Evolutionary conservation across 139 green algal species (phyloP).

Genomic region (Micromonas commoda): DNA sequence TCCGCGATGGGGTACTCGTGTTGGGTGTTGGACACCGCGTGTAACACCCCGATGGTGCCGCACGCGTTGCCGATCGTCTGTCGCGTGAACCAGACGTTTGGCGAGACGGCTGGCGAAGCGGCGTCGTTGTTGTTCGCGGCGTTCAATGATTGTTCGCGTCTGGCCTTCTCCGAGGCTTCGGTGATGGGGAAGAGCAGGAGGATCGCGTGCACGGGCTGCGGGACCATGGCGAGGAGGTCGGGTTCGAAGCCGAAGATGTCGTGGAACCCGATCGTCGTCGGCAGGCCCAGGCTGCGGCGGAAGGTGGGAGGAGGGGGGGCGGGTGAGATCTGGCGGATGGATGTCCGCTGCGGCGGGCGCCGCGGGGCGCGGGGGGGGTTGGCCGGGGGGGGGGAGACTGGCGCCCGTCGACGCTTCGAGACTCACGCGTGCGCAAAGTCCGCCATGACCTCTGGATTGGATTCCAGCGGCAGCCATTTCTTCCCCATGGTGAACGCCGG

Average conservation of each 20-base stretch:
- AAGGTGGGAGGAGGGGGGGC: neutral
- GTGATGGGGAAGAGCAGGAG: slow-evolving; percentile 79
- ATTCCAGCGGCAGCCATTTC: slow-evolving; percentile 72
- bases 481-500: neutral
- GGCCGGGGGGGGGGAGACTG: slow-evolving; percentile 54
- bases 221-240: slow-evolving; percentile 83
- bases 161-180: neutral
- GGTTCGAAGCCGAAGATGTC: slow-evolving; percentile 41
- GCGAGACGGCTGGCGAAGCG: neutral
- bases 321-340: neutral
- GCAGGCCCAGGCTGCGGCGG: neutral
- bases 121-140: slow-evolving; percentile 30
- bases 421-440: slow-evolving; percentile 45
- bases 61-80: slow-evolving; percentile 91
- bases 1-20: neutral
- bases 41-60: slow-evolving; percentile 82
- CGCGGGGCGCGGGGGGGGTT: slow-evolving; percentile 44
- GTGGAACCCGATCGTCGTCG: neutral
- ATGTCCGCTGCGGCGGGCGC: slow-evolving; percentile 67
- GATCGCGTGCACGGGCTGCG: slow-evolving; percentile 67
- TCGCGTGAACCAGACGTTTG: slow-evolving; percentile 72
- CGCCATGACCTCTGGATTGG: slow-evolving; percentile 84
- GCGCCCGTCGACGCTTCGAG: no score
- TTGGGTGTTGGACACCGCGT: slow-evolving; percentile 36
- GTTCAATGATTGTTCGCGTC: no score